Base-by-base conservation (phyloP, 768 basidiomycete genomes). In the Cystofilobasidium bisporidii region DNA sequence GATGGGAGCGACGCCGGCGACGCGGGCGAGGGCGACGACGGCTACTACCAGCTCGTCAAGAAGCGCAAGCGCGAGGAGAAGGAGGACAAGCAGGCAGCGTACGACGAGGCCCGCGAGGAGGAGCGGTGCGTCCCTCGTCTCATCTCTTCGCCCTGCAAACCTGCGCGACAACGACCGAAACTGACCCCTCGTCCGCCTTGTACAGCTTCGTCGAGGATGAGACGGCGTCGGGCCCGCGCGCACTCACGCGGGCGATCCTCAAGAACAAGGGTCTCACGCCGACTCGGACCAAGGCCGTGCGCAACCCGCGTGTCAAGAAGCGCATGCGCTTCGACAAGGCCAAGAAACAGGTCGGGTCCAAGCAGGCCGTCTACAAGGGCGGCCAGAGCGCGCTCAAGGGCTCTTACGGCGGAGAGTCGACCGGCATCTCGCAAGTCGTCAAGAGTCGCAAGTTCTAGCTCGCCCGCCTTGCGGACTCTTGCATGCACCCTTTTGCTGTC, bases 261-360 rank as follows among this genome's bases (percentile, higher is more conserved):
- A 85, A 87, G 73, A 99, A 99, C 82, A 87, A 85, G 74, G 94
- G 96, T 65, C 84, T 98, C 61, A 97, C 93, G 20, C 93, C 94
- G 6, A 85, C 82, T 70, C 85, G 96, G 65, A 80, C 88, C 50
- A 97, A 98, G 79, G 82, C 83, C 64, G 89, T 91, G 43, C 89
- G 93, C 71, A 99, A 99, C 79, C 93, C 94, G 48, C 85, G 96
- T 69, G 92, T 98, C 78, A 98, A 97, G 84, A 99, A 99, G 77
- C 84, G 91, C 40, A 83, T 87, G 78, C 87, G 76, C 47, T 98
- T 87, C 81, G 93, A 93, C 74, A 87, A 96, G 79, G 94, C 93
- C 71, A 89, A 94, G 81, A 91, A 88, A 80, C 91, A 87, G 79
- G 80, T 97, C 18, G 79, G 86, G 33, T 91, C 88, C 28, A 91